Conservation (phyloP, 805 yeast genomes). For the Suhomyces prunicola region DNA sequence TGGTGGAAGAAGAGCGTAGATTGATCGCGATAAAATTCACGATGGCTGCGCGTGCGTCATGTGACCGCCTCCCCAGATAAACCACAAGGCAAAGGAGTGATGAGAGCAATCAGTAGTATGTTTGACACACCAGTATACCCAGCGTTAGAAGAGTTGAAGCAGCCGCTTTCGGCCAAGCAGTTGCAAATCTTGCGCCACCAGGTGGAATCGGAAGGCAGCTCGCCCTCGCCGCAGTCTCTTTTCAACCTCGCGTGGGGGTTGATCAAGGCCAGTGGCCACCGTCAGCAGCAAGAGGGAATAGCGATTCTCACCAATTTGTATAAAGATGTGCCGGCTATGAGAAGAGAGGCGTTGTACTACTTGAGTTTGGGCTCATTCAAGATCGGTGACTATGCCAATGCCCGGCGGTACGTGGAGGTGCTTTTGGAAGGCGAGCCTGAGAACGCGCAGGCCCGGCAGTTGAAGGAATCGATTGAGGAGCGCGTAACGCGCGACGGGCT, state of each 20-base stretch:
- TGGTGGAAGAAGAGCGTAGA: background rate
- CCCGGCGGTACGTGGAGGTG: slow-evolving; percentile 80
- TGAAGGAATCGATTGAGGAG: slow-evolving; percentile 77
- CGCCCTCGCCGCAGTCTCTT: slow-evolving; percentile 75
- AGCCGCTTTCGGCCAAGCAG: slow-evolving; percentile 69
- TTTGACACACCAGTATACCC: slow-evolving; percentile 21
- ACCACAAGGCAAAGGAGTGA: background rate
- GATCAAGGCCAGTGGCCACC: slow-evolving; percentile 61
- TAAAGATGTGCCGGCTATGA: slow-evolving; percentile 73
- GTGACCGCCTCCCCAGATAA: background rate
- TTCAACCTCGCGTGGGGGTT: slow-evolving; percentile 98
- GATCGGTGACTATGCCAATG: slow-evolving; percentile 80
- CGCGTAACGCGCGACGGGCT: slow-evolving; percentile 84
- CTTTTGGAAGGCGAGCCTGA: slow-evolving; percentile 78
- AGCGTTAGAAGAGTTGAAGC: slow-evolving; percentile 40
- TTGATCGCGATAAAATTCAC: background rate
- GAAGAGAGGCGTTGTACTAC: slow-evolving; percentile 88
- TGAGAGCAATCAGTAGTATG: background rate
- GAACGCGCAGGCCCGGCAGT: slow-evolving; percentile 68
- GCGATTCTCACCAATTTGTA: slow-evolving; percentile 67
- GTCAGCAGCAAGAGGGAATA: slow-evolving; percentile 76
- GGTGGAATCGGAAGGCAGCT: slow-evolving; percentile 75
- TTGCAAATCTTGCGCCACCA: slow-evolving; percentile 73
- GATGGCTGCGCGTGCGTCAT: background rate
- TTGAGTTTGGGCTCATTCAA: slow-evolving; percentile 84